Base-by-base conservation (phyloP, 73 alveolate genomes). In the Paraurostyla sp. region DNA sequence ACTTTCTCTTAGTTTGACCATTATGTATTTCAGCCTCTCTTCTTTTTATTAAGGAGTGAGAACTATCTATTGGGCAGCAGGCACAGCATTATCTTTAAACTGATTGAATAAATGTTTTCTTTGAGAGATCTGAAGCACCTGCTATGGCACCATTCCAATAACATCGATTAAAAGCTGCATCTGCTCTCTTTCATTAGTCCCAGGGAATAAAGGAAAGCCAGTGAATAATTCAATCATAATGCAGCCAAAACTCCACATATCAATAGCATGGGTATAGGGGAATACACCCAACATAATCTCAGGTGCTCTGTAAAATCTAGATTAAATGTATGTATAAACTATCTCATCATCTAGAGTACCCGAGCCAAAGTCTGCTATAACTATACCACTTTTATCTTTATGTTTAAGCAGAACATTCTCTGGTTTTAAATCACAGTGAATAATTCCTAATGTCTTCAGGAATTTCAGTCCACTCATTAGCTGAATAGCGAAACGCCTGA, bases 401-500 rank as follows among this genome's bases (percentile, higher is more conserved):
- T 89, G 80, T 33, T 91, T 95, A n/a, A 96, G 85, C 48, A 97
- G 86, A 38, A 97, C 91, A 83, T 97, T 97, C 82, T 97, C 99
- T 23, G 99, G 99, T 68, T 97, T 97, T 56, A 97, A 68, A 85
- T 97, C 99, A 50, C 99, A 96, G 84, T 97, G 99, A 46, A 97
- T 95, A 51, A 96, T 80, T 56, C 95, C 89, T 27, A 88, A 59
- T 36, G 78, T 58, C 71, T 95, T 81, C 41, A 93, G 69, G 88
- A 88, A 94, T 57, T 84, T 89, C 42, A 97, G 78, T 13, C 97
- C 94, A 76, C 78, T 81, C 73, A 97, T 90, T 29, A 97, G 85
- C 68, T 97, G 93, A 27, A 92, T 93, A n/a, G 99, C 97, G 87
- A 96, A 96, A 88, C 98, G 92, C 90, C 97, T 91, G 27, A 96